A percentile compares a stretch with the other conserved stretches of the same genome.
These are phyloP conservation scores for Eruca vesicaria DNA, from an alignment of 441 rosid species.

Conservation along the genomic window DNA sequence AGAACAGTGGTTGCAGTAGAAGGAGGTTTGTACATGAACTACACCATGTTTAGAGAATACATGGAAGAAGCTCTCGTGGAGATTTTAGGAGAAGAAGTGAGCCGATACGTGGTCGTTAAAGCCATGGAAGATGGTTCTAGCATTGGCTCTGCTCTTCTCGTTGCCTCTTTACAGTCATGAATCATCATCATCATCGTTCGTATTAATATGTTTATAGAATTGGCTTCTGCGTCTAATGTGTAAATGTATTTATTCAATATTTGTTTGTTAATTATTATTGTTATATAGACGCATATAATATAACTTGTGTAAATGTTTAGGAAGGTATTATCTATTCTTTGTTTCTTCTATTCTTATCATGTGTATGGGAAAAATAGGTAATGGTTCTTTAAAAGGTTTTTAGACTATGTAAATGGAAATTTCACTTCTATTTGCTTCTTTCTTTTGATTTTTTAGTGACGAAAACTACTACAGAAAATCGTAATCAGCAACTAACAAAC, in stretches of 20 bases:
- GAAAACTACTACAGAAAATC: not conserved
- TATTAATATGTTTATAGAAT: constrained; percentile 7
- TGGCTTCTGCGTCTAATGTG: constrained; percentile 5
- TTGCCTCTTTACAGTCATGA: constrained; percentile 51
- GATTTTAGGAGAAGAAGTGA: constrained; percentile 75
- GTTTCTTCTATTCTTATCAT: not conserved
- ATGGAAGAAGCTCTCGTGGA: constrained; percentile 74
- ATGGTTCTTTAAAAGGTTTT: not conserved
- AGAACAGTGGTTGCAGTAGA: constrained; percentile 84
- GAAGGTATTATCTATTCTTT: constrained; percentile 25
- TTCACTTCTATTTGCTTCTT: not conserved
- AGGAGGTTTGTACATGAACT: constrained; percentile 73
- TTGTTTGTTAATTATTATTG: constrained; percentile 32
- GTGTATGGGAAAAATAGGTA: constrained; percentile 4
- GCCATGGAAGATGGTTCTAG: constrained; percentile 78
- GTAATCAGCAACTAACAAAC: not conserved
- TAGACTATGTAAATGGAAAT: too few species aligned
- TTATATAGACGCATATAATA: constrained; percentile 22
- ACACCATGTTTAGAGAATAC: constrained; percentile 69
- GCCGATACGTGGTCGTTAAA: constrained; percentile 53
- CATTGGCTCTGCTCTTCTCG: constrained; percentile 81
- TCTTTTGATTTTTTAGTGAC: not conserved
- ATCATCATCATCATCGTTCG: constrained; percentile 24
- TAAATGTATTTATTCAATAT: constrained; percentile 29
- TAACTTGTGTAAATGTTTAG: constrained; percentile 34